phyloP scores from a whole-genome alignment of 805 yeast genomes.

The Metschnikowia noctiluminum region DNA sequence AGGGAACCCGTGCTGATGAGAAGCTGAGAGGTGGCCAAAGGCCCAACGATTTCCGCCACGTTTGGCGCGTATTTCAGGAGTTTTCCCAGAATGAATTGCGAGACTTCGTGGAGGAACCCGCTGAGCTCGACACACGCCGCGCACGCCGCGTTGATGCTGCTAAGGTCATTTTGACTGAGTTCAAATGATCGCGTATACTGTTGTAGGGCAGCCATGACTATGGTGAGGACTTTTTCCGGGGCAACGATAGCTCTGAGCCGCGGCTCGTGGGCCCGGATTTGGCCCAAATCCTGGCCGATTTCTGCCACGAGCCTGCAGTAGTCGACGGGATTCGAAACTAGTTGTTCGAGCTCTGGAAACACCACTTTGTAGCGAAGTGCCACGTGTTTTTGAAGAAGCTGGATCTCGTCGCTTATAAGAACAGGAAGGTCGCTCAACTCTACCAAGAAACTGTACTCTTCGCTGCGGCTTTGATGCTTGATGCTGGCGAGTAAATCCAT shows the following conservation, averaged over 20 bases:
- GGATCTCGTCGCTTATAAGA: constrained; percentile 54
- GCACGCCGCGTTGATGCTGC: constrained; percentile 43
- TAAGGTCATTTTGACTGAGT: constrained; percentile 29
- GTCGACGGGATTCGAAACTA: constrained; percentile 59
- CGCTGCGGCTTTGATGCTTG: constrained; percentile 30
- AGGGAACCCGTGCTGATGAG: constrained; percentile 70
- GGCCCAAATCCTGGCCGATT: constrained; percentile 47
- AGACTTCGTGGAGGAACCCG: constrained; percentile 41
- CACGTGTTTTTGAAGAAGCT: constrained; percentile 45
- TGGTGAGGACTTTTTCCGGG: constrained; percentile 65
- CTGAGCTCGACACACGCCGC: constrained; percentile 45
- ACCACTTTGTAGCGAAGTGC: constrained; percentile 52
- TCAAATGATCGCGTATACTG: constrained; percentile 23
- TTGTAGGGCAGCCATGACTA: constrained; percentile 67
- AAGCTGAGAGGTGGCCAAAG: constrained; percentile 69
- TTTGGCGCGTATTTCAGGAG: constrained; percentile 74
- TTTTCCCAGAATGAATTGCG: constrained; percentile 53
- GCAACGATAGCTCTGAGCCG: constrained; percentile 44
- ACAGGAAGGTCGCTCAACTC: constrained; percentile 53
- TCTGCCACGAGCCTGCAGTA: constrained; percentile 52
- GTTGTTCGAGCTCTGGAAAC: constrained; percentile 67
- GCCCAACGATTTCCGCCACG: constrained; percentile 65
- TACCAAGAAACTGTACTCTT: constrained; percentile 47
- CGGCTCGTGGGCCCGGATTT: constrained; percentile 28
- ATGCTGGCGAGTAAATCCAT: constrained; percentile 29